phyloP scores from a whole-genome alignment of 345 rosid genomes.

The Syzygium jambos region DNA sequence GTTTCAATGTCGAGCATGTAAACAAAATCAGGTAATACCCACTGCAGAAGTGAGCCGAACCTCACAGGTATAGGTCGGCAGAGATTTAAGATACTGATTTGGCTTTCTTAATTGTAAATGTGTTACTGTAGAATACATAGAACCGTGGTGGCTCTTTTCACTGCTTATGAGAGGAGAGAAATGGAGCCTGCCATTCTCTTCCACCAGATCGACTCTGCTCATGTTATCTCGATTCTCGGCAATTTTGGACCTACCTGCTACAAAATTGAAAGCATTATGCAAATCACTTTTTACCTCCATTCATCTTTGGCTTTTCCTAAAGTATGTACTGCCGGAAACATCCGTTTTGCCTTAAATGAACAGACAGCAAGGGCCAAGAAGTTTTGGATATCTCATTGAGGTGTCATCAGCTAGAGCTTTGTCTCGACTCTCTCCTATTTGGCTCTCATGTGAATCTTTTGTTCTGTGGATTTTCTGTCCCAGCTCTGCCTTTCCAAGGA shows the following conservation, averaged over 20 bases:
- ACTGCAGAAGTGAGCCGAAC: neutral
- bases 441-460: neutral
- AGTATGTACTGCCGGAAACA: neutral
- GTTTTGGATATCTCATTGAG: neutral
- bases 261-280: neutral
- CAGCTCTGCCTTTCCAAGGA: constrained; percentile 50
- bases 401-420: neutral
- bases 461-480: constrained; percentile 12
- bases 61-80: neutral
- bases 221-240: neutral
- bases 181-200: neutral
- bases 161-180: neutral
- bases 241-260: neutral
- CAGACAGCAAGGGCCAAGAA: neutral
- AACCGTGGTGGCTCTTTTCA: neutral
- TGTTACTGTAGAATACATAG: neutral
- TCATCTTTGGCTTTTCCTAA: neutral
- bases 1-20: neutral
- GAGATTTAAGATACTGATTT: neutral
- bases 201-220: neutral
- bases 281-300: neutral
- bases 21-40: neutral
- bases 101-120: neutral
- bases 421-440: neutral
- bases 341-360: neutral